These are phyloP conservation scores for Vaccinium darrowii DNA, from an alignment of 148 eudicot genomes.

Conservation along the genomic window DNA sequence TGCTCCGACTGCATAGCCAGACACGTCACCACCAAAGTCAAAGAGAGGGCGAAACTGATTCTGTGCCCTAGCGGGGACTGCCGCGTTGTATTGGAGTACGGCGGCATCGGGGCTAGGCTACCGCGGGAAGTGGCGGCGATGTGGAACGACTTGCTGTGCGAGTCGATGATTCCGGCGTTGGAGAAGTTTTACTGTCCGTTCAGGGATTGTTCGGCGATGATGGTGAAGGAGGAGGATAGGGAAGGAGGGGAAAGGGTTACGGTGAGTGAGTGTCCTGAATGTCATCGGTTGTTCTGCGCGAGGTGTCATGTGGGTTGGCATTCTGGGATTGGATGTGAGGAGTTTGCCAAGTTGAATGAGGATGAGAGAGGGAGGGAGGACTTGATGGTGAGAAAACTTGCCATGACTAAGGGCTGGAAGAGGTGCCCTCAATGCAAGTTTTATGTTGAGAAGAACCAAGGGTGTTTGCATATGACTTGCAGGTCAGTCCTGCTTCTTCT, in stretches of 20 bases:
- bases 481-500: slow-evolving; percentile 25
- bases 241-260: slow-evolving; percentile 7
- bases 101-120: slow-evolving; percentile 23
- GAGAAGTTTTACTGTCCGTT: slow-evolving; percentile 54
- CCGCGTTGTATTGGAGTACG: slow-evolving; percentile 22
- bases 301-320: slow-evolving; percentile 60
- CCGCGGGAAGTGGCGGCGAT: slow-evolving; percentile 32
- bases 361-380: slow-evolving; percentile 47
- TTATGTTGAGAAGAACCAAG: slow-evolving; percentile 54
- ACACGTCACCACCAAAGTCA: slow-evolving; percentile 37
- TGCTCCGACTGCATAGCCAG: slow-evolving; percentile 43
- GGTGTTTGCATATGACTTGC: slow-evolving; percentile 65
- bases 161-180: slow-evolving; percentile 29
- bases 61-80: slow-evolving; percentile 41
- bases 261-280: slow-evolving; percentile 41
- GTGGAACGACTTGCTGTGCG: slow-evolving; percentile 47
- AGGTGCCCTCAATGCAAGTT: slow-evolving; percentile 52
- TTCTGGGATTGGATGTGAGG: slow-evolving; percentile 43
- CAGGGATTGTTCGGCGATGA: slow-evolving; percentile 47
- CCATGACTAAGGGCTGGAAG: slow-evolving; percentile 51
- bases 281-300: slow-evolving; percentile 51
- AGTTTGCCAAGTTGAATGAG: slow-evolving; percentile 36
- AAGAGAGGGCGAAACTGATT: slow-evolving; percentile 19
- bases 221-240: slow-evolving; percentile 28
- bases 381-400: slow-evolving; percentile 52